Percentiles rank a stretch among this genome's conserved stretches.
Evolutionary conservation across 2,329 filamentous ascomycete species (phyloP).

Genomic region (Penicillium hesseltinei): DNA sequence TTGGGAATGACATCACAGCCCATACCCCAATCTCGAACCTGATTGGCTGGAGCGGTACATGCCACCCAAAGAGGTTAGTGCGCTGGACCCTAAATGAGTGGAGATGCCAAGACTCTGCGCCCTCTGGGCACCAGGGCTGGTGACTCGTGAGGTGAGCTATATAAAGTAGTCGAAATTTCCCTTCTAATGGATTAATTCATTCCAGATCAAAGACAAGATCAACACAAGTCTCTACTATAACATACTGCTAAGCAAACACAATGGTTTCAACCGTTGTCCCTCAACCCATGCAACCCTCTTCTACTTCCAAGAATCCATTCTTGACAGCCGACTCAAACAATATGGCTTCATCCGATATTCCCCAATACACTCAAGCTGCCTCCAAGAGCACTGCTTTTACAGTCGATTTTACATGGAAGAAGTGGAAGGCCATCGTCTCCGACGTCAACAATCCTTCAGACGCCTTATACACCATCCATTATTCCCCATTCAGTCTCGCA

Average conservation of each 20-base stretch:
- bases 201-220: too few species aligned
- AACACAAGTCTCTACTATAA: background rate
- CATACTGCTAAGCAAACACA: background rate
- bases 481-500: constrained; percentile 13
- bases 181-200: background rate
- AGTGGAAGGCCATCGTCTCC: constrained; percentile 22
- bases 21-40: background rate
- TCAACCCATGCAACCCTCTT: background rate
- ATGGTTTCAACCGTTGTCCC: background rate
- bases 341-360: background rate
- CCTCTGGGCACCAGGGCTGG: background rate
- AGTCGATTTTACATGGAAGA: constrained; percentile 31
- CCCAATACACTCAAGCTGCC: background rate
- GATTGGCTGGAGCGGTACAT: constrained; percentile 7
- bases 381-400: constrained; percentile 10
- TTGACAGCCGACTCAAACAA: background rate
- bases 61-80: constrained; percentile 1
- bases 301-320: background rate
- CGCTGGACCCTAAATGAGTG: background rate
- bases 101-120: constrained; percentile 7
- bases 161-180: background rate
- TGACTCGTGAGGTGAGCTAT: background rate
- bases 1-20: constrained; percentile 16
- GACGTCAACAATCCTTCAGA: constrained; percentile 15
- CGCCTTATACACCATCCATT: constrained; percentile 25